Percentiles rank a stretch among this genome's conserved stretches.
Evolutionary conservation across 2,329 filamentous ascomycete species (phyloP).

Genomic region (Fusarium redolens): DNA sequence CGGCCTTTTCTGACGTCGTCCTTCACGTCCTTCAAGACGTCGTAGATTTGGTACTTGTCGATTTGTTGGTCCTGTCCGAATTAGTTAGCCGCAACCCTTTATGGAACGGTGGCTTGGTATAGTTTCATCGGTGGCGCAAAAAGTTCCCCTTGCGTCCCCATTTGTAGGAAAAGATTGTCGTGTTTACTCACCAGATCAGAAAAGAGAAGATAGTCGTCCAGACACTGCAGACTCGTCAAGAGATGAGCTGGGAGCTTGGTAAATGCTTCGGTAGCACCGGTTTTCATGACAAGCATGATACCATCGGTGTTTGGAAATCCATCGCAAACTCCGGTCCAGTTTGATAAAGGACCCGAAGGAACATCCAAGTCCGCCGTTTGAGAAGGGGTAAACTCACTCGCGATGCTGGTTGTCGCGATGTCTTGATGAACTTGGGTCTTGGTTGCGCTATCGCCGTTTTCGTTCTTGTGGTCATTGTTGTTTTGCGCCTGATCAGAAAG

Average conservation of each 20-base stretch:
- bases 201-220: constrained; percentile 67
- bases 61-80: constrained; percentile 59
- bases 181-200: constrained; percentile 59
- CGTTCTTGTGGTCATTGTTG: constrained; percentile 9
- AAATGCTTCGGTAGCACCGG: constrained; percentile 66
- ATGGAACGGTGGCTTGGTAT: constrained; percentile 13
- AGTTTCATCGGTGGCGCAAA: neutral
- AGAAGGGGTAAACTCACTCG: constrained; percentile 7
- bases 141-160: neutral
- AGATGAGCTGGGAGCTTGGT: constrained; percentile 67
- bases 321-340: constrained; percentile 47
- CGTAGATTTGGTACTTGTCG: constrained; percentile 57
- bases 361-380: constrained; percentile 17
- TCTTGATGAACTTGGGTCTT: neutral
- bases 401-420: neutral
- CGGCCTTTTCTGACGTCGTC: constrained; percentile 51
- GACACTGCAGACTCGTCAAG: constrained; percentile 64
- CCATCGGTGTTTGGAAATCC: constrained; percentile 57
- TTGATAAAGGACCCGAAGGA: constrained; percentile 27
- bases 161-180: neutral
- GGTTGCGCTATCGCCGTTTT: neutral
- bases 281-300: constrained; percentile 67
- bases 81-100: constrained; percentile 14
- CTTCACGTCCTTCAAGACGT: constrained; percentile 55
- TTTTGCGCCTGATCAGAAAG: constrained; percentile 7